A percentile compares a stretch with the other conserved stretches of the same genome.
Conservation (phyloP, 805 yeast species). For the Ogataea zsoltii region DNA sequence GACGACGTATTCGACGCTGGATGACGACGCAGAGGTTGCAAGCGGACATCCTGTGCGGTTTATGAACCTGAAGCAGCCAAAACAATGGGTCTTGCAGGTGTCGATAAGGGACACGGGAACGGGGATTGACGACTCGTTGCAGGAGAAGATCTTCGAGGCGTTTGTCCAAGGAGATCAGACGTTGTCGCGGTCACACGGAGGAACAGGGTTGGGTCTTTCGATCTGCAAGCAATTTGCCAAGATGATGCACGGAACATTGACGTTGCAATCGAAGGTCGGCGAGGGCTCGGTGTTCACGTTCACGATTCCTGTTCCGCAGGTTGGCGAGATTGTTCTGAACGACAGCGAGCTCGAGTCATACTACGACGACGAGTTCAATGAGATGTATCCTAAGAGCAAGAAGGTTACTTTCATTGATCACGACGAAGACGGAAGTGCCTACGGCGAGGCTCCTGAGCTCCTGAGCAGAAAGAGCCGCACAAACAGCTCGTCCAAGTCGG, state of each 20-base stretch:
- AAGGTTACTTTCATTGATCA: conserved; percentile 43
- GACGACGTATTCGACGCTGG: conserved; percentile 10
- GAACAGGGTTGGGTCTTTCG: conserved; percentile 89
- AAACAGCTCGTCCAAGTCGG: not conserved
- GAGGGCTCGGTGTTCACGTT: conserved; percentile 84
- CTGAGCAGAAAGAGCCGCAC: not conserved
- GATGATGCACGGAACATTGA: conserved; percentile 83
- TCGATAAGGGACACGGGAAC: conserved; percentile 91
- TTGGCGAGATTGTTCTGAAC: conserved; percentile 48
- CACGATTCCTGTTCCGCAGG: conserved; percentile 72
- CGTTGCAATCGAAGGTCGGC: conserved; percentile 71
- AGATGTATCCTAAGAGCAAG: conserved; percentile 50
- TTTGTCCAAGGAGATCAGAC: conserved; percentile 98
- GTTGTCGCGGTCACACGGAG: conserved; percentile 86
- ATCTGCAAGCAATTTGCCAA: conserved; percentile 89
- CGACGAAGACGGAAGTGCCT: conserved; percentile 5
- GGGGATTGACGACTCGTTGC: conserved; percentile 83
- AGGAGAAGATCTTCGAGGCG: conserved; percentile 88
- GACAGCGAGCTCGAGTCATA: conserved; percentile 37
- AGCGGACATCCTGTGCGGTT: conserved; percentile 18
- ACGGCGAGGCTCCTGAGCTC: not conserved
- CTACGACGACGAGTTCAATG: conserved; percentile 70
- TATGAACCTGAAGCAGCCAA: conserved; percentile 26
- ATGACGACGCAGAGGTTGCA: conserved; percentile 24
- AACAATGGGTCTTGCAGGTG: conserved; percentile 63